These are phyloP conservation scores for Cordyceps pruinosa DNA, from an alignment of 2,329 filamentous ascomycete genomes.

Conservation along the genomic window DNA sequence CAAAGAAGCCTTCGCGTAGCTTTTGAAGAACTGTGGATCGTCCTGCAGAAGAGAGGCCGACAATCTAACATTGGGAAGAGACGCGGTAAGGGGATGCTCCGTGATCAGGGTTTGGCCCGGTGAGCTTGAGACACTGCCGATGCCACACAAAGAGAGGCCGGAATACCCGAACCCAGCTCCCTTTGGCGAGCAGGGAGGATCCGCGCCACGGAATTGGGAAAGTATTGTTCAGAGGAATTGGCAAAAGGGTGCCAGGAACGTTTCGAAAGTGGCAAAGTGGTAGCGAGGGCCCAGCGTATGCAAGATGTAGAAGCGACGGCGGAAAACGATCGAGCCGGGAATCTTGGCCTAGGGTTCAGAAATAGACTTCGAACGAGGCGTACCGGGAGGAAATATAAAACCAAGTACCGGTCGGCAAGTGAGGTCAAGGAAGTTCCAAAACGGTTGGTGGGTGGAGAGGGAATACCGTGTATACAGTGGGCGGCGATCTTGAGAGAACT, in stretches of 20 bases:
- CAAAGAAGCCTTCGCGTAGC: neutral
- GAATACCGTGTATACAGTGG: conserved; percentile 10
- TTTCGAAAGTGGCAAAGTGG: neutral
- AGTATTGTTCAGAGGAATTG: neutral
- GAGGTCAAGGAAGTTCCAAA: neutral
- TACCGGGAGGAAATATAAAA: neutral
- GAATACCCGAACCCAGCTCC: neutral
- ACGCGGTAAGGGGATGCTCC: neutral
- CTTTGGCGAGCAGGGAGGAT: neutral
- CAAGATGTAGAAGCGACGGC: neutral
- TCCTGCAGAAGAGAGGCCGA: neutral
- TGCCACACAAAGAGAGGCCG: neutral
- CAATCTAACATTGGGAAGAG: neutral
- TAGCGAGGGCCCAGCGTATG: neutral
- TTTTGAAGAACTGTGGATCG: neutral
- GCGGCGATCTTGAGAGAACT: conserved; percentile 6
- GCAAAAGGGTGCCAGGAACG: neutral
- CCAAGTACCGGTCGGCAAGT: neutral
- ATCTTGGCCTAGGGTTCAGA: neutral
- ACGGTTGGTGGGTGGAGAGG: conserved; percentile 4
- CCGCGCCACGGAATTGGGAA: neutral
- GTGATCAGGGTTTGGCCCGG: neutral
- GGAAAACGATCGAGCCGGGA: neutral
- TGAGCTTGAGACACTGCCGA: conserved; percentile 1
- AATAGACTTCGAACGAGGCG: neutral